phyloP scores from a whole-genome alignment of 2,329 filamentous ascomycete genomes.

The Emericellopsis cladophorae region DNA sequence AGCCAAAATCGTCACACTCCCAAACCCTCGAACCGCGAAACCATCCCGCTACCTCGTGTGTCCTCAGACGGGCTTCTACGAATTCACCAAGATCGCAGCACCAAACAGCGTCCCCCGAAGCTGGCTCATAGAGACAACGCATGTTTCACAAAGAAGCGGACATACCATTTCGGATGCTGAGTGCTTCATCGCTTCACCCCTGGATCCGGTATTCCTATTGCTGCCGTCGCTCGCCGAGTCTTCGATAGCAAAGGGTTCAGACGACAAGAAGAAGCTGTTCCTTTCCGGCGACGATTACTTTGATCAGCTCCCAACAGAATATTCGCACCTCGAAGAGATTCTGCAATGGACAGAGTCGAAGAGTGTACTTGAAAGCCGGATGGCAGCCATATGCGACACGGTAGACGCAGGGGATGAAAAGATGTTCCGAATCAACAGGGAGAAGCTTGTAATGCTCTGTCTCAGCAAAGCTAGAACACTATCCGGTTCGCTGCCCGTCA shows the following conservation, averaged over 20 bases:
- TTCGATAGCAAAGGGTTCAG: slow-evolving; percentile 23
- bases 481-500: slow-evolving; percentile 55
- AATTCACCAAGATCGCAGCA: slow-evolving; percentile 46
- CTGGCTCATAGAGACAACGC: slow-evolving; percentile 40
- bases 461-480: slow-evolving; percentile 61
- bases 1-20: slow-evolving; percentile 46
- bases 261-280: slow-evolving; percentile 47
- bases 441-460: slow-evolving; percentile 55
- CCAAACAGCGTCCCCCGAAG: slow-evolving; percentile 43
- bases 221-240: slow-evolving; percentile 54
- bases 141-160: slow-evolving; percentile 3
- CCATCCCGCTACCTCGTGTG: slow-evolving; percentile 50
- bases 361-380: slow-evolving; percentile 46
- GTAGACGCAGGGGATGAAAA: slow-evolving; percentile 73
- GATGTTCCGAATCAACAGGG: slow-evolving; percentile 70
- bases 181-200: slow-evolving; percentile 69
- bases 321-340: slow-evolving; percentile 46
- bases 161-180: slow-evolving; percentile 52
- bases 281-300: slow-evolving; percentile 61
- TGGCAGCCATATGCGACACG: slow-evolving; percentile 64
- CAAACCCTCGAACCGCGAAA: slow-evolving; percentile 41
- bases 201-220: slow-evolving; percentile 77
- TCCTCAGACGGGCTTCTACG: slow-evolving; percentile 48
- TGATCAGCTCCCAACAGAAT: slow-evolving; percentile 43
- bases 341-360: slow-evolving; percentile 34